Percentiles rank a stretch among this genome's conserved stretches.
Evolutionary conservation across 768 basidiomycete genomes (phyloP).

Genomic region (Boletus huronensis): DNA sequence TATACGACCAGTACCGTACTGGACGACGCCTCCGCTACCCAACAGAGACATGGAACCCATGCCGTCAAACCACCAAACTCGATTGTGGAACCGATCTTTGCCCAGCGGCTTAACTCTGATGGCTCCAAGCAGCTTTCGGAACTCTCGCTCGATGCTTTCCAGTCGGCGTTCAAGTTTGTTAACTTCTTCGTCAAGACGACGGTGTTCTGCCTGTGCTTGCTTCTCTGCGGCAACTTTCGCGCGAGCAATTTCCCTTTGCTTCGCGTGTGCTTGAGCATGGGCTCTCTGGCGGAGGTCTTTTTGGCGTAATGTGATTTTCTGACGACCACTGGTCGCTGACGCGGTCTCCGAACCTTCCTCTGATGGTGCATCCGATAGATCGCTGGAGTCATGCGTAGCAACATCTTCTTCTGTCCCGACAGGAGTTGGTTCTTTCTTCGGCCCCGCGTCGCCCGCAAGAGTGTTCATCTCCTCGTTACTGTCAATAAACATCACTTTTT

Average conservation of each 20-base stretch:
- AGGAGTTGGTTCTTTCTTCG: conserved; percentile 44
- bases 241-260: conserved; percentile 77
- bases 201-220: conserved; percentile 78
- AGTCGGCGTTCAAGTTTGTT: conserved; percentile 77
- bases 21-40: conserved; percentile 71
- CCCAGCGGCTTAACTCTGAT: conserved; percentile 88
- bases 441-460: conserved; percentile 52
- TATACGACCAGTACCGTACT: conserved; percentile 85
- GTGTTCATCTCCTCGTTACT: conserved; percentile 73
- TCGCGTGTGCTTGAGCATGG: conserved; percentile 58
- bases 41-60: conserved; percentile 81
- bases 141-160: conserved; percentile 89
- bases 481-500: conserved; percentile 12
- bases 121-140: conserved; percentile 82
- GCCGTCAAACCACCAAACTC: conserved; percentile 99
- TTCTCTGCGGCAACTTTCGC: conserved; percentile 77
- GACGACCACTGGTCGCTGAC: conserved; percentile 38
- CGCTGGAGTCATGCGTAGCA: conserved; percentile 62
- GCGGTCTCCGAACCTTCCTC: conserved; percentile 61
- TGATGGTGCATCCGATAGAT: conserved; percentile 66
- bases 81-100: conserved; percentile 89
- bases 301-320: conserved; percentile 48
- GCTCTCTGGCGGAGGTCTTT: conserved; percentile 52
- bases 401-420: conserved; percentile 50
- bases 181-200: conserved; percentile 84